A percentile compares a stretch with the other conserved stretches of the same genome.
Evolutionary conservation across 75 land plant genomes (phyloP).

Genomic region (Sequoiadendron giganteum): DNA sequence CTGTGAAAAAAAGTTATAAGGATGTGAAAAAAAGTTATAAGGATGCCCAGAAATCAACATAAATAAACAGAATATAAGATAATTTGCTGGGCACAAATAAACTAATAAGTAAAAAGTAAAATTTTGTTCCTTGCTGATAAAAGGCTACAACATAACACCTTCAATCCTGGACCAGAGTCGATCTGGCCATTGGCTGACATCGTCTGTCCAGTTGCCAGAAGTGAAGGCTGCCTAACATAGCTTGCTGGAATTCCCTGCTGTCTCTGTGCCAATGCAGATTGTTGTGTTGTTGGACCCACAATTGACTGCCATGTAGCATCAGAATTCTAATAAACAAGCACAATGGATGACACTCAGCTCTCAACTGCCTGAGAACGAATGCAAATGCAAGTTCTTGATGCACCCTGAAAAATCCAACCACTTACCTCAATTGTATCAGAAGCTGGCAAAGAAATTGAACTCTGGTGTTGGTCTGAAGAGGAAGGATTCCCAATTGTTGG

Average conservation of each 20-base stretch:
- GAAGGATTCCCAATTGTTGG: conserved; percentile 20
- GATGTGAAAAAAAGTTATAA: neutral
- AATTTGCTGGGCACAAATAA: neutral
- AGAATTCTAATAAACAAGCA: conserved; percentile 11
- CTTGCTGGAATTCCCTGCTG: conserved; percentile 19
- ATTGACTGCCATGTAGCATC: conserved; percentile 28
- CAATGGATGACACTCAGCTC: neutral
- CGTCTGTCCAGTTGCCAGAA: conserved; percentile 30
- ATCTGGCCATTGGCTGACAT: conserved; percentile 17
- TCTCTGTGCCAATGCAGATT: conserved; percentile 35
- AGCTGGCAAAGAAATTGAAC: conserved; percentile 16
- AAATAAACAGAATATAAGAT: neutral
- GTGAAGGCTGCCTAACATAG: conserved; percentile 26
- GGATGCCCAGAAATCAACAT: neutral
- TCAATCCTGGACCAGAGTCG: conserved; percentile 23
- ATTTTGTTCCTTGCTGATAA: neutral
- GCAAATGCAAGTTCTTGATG: neutral
- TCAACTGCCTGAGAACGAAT: neutral
- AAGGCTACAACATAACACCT: conserved; percentile 30
- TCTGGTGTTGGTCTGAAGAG: conserved; percentile 28
- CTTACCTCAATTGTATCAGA: conserved; percentile 46
- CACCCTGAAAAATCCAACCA: neutral
- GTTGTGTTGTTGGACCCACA: conserved; percentile 20
- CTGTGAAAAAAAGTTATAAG: neutral
- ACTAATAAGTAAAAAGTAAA: neutral